Base-by-base conservation (phyloP, 768 basidiomycete genomes). In the Exidia glandulosa region DNA sequence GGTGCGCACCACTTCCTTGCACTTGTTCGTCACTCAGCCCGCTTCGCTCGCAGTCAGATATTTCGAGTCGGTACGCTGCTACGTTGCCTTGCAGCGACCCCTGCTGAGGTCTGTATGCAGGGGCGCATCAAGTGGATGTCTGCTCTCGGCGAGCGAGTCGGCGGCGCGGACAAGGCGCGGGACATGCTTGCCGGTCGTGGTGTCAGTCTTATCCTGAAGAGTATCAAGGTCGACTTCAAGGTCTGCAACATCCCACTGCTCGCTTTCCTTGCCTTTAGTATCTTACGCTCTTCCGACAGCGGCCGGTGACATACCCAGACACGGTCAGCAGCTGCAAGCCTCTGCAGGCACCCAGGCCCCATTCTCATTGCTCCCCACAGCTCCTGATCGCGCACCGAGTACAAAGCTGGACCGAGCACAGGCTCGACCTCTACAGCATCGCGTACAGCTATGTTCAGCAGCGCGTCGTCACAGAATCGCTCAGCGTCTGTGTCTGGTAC, bases 241-340 rank as follows among this genome's bases (percentile, higher is more conserved):
- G 59, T 41, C n/a, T n/a, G 33, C 33, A 54, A 0, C 31, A 7
- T 13, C 14, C 54, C 30, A 14, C 27, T 30, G 50, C 13, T 41
- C 16, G 10, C 52, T 31, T 13, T 19, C 23, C 2, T 14, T n/a
- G 31, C 56, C 29, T 10, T 33, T 12, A 25, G 33, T 3, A n/a
- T n/a, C 34, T 33, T 25, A 52, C 7, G 7, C 16, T 52, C 7
- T 48, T 19, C 60, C 5, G 3, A 7, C 41, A 59, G 63, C 55
- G 60, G n/a, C 63, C 63, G 10, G 63, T 63, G n/a, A 59, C 55
- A 32, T 63, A 61, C 36, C 63, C 63, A 3, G 63, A 60, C 59
- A 64, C 63, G 50, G 47, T 48, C n/a, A 29, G 58, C 32, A 1
- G 9, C 10, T 16, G n/a, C 29, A 16, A 32, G 31, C 10, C 6